These are phyloP conservation scores for Ophiosphaerella korrae DNA, from an alignment of 2,329 filamentous ascomycete species.

Conservation along the genomic window DNA sequence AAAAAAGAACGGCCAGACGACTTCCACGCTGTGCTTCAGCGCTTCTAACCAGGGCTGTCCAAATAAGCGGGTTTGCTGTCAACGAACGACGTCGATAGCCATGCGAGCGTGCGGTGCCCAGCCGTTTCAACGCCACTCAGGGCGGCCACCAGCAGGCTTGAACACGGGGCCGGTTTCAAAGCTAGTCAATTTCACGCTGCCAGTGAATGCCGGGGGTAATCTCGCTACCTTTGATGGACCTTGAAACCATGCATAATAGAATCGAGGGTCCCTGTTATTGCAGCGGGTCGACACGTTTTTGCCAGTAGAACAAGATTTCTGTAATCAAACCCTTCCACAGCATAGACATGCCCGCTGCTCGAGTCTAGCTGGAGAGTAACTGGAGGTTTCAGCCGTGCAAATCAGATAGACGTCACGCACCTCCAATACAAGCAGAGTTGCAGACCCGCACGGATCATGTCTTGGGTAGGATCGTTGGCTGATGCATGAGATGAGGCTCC, in stretches of 20 bases:
- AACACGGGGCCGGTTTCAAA: conserved; percentile 24
- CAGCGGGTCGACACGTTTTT: neutral
- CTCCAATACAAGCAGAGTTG: conserved; percentile 27
- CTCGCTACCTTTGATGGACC: conserved; percentile 12
- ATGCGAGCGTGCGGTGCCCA: conserved; percentile 13
- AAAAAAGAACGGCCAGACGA: conserved; percentile 14
- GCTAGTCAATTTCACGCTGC: conserved; percentile 14
- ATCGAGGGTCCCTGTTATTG: conserved; percentile 2
- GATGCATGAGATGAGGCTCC: conserved; percentile 6
- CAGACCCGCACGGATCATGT: conserved; percentile 36
- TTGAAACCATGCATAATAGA: conserved; percentile 17
- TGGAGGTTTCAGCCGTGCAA: conserved; percentile 33
- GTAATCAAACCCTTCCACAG: neutral
- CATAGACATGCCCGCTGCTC: neutral
- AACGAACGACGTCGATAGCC: conserved; percentile 17
- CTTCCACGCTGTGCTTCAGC: conserved; percentile 7
- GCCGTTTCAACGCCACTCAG: conserved; percentile 34
- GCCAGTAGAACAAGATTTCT: conserved; percentile 2
- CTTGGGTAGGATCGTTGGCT: conserved; percentile 9
- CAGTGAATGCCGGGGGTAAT: conserved; percentile 15
- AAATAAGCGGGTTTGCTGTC: conserved; percentile 12
- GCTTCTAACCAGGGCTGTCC: conserved; percentile 4
- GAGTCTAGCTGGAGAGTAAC: neutral
- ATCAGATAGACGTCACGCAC: conserved; percentile 27
- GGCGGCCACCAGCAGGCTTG: conserved; percentile 22